Evolutionary conservation across 192 early-diverging fungal genomes (phyloP).

Genomic region (Coemansia sp.): DNA sequence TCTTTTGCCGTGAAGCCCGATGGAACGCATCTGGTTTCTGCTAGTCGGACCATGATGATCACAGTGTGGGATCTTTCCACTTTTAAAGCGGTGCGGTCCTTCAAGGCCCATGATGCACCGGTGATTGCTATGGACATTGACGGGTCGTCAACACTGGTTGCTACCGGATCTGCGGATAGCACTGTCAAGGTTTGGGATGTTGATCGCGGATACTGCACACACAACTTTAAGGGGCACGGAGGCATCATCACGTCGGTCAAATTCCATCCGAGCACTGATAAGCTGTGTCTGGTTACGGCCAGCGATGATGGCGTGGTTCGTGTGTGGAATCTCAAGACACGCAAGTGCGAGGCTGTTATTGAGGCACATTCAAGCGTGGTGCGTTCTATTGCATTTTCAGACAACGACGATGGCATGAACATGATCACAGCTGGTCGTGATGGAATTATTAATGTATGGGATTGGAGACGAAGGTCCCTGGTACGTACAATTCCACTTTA

Average conservation of each 20-base stretch:
- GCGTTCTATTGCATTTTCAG: constrained; percentile 80
- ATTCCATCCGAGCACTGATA: constrained; percentile 70
- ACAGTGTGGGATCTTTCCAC: constrained; percentile 77
- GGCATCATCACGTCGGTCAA: constrained; percentile 83
- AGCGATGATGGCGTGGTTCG: constrained; percentile 89
- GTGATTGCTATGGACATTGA: constrained; percentile 93
- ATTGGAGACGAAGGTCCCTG: constrained; percentile 63
- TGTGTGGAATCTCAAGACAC: constrained; percentile 82
- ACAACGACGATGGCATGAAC: constrained; percentile 58
- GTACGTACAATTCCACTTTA: constrained; percentile 83
- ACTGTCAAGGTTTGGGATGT: constrained; percentile 97
- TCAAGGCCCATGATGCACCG: constrained; percentile 87
- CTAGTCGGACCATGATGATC: constrained; percentile 78
- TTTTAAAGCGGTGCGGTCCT: constrained; percentile 59
- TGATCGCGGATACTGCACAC: constrained; percentile 88
- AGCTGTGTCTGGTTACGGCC: constrained; percentile 75
- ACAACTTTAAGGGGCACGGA: constrained; percentile 91
- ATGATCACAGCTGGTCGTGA: constrained; percentile 89
- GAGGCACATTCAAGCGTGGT: constrained; percentile 89
- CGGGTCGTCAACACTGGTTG: constrained; percentile 84
- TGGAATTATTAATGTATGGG: constrained; percentile 89
- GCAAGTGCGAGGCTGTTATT: constrained; percentile 75
- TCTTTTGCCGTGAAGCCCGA: constrained; percentile 83
- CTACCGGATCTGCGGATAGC: constrained; percentile 94
- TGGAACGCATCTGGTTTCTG: constrained; percentile 72